Percentiles rank a stretch among this genome's conserved stretches.
These are phyloP conservation scores for Cardiosporidium cionae DNA, from an alignment of 169 alveolate species.

Conservation along the genomic window DNA sequence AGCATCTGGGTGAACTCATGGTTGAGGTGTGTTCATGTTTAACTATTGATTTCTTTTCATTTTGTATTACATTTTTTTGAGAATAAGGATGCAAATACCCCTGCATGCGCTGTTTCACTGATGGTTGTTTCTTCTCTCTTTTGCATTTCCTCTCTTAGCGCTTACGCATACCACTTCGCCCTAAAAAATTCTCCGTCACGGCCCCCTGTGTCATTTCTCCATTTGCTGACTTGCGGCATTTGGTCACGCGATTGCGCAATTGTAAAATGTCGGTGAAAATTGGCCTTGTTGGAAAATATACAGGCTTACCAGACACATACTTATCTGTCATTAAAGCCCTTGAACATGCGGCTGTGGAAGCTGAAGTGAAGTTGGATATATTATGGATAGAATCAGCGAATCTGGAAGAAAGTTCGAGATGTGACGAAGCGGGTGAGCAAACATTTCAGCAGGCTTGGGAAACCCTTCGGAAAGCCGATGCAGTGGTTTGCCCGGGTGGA, in stretches of 20 bases:
- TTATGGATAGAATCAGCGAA: conserved; percentile 61
- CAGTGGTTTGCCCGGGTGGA: conserved; percentile 90
- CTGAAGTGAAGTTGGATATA: conserved; percentile 50
- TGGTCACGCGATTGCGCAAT: neutral
- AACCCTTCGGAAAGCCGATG: conserved; percentile 58
- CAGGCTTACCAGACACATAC: conserved; percentile 82
- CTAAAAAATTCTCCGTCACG: neutral
- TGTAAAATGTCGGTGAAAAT: conserved; percentile 45
- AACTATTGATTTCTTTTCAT: too few relatives aligned
- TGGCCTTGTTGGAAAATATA: conserved; percentile 88
- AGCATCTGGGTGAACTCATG: conserved; percentile 45
- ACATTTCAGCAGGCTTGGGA: conserved; percentile 48
- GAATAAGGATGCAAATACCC: neutral
- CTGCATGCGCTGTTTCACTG: neutral
- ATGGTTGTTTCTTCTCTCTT: neutral
- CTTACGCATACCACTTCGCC: neutral
- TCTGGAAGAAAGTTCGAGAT: conserved; percentile 27
- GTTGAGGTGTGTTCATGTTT: conserved; percentile 43
- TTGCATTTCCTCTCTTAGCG: neutral
- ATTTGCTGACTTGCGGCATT: neutral
- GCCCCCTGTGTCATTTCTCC: neutral
- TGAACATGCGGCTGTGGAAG: conserved; percentile 81
- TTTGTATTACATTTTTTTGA: neutral
- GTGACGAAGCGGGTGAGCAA: neutral
- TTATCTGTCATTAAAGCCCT: conserved; percentile 83